Conservation (phyloP, 768 basidiomycete genomes). For the Asterophora lycoperdoides region DNA sequence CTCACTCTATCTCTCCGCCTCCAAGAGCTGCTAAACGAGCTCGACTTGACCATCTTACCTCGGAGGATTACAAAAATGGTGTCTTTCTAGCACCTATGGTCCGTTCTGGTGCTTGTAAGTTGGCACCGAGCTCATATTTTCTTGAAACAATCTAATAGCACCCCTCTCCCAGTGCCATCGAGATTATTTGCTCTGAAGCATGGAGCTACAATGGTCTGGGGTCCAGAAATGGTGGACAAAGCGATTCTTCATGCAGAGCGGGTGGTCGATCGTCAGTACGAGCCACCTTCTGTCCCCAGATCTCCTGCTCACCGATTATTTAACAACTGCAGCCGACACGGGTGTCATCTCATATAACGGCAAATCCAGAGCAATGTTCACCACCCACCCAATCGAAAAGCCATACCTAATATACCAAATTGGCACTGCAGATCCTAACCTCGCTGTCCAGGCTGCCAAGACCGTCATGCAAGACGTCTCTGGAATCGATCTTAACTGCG, state of each 20-base stretch:
- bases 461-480: slow-evolving; percentile 84
- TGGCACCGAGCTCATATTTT: background rate
- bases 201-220: slow-evolving; percentile 93
- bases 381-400: slow-evolving; percentile 92
- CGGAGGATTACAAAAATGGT: slow-evolving; percentile 81
- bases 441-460: slow-evolving; percentile 90
- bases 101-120: slow-evolving; percentile 82
- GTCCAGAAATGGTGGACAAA: slow-evolving; percentile 94
- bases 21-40: slow-evolving; percentile 50
- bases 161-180: slow-evolving; percentile 62
- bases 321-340: slow-evolving; percentile 55
- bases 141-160: slow-evolving; percentile 11
- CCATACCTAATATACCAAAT: slow-evolving; percentile 95
- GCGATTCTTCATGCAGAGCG: slow-evolving; percentile 86
- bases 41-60: slow-evolving; percentile 54
- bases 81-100: slow-evolving; percentile 99
- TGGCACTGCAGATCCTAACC: slow-evolving; percentile 82
- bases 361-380: slow-evolving; percentile 80
- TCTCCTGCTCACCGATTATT: background rate
- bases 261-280: slow-evolving; percentile 75
- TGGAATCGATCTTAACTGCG: slow-evolving; percentile 96
- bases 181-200: slow-evolving; percentile 85
- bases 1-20: slow-evolving; percentile 44
- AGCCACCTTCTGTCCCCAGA: background rate
- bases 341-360: slow-evolving; percentile 88